Base-by-base conservation (phyloP, 495 filamentous ascomycete species). In the Cladorrhinum samala region DNA sequence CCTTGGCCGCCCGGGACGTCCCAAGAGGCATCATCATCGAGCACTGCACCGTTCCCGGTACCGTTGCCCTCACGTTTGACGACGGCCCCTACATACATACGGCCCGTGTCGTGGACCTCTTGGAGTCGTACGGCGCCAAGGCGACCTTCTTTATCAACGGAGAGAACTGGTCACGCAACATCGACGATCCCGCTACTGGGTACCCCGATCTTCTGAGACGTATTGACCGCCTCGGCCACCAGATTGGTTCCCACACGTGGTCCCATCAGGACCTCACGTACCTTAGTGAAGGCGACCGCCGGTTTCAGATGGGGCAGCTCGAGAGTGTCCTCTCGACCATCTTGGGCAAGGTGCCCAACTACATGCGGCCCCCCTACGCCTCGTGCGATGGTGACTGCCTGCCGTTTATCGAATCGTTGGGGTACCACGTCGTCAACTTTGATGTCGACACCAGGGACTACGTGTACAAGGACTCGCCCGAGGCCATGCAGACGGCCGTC, bases 61-160 rank as follows among this genome's bases (percentile, higher is more conserved):
- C 55, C 16, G 60, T 72, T 16, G 73, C 72, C 9, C 51, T 76
- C 33, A 76, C 72, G 0, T 76, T 72, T 43, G 72, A 76, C 46
- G 72, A 76, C 38, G 72, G 72, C 5, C 73, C 73, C n/a, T 74
- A 59, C 52, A 33, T 54, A 21, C 70, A 65, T 50, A 72, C 68
- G 16, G 37, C 14, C 17, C 55, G 57, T 8, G 46, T 72, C 39
- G 49, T 72, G 36, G 68, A 72, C 16, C 37, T 55, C 13, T 49
- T 69, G 2, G 61, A 57, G 21, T 61, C 67, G 23, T 82, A 84
- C 62, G 63, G 71, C 16, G 78, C 77, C 14, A 81, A 79, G 47
- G 85, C 81, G 2, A 88, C 85, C 11, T 89, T 89, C 65, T 89
- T 88, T 65, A 66, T 89, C 58, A 86, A 82, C 36, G 85, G 84